A percentile compares a stretch with the other conserved stretches of the same genome.
These are phyloP conservation scores for Puccinia coronata DNA, from an alignment of 1,284 basidiomycete species.

Conservation along the genomic window DNA sequence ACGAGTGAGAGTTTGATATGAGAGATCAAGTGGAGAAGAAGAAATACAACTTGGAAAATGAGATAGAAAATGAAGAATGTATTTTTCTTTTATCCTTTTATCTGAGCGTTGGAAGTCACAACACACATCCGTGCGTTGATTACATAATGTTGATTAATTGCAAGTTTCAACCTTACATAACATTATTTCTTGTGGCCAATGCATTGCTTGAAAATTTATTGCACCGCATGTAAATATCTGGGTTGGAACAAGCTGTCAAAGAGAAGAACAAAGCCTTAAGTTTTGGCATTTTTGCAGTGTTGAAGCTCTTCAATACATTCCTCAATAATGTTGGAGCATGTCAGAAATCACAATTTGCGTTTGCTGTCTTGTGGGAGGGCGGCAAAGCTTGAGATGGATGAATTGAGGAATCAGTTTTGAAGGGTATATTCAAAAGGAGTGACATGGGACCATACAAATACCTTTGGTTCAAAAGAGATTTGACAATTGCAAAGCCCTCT, in stretches of 20 bases:
- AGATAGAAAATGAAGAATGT: too few relatives aligned
- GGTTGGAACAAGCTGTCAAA: background rate
- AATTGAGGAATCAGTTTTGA: conserved; percentile 1
- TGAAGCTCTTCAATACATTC: conserved; percentile 4
- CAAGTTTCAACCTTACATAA: too few relatives aligned
- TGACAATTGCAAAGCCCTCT: background rate
- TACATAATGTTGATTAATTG: too few relatives aligned
- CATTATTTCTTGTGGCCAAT: too few relatives aligned
- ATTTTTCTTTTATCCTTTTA: too few relatives aligned
- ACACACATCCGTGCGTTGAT: too few relatives aligned
- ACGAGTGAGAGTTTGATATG: too few relatives aligned
- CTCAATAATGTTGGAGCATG: background rate
- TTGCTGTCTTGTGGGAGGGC: background rate
- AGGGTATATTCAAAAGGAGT: background rate
- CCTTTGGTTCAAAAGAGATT: conserved; percentile 4
- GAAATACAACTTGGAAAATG: too few relatives aligned
- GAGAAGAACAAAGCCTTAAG: background rate
- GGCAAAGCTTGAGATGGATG: background rate
- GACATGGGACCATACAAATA: background rate
- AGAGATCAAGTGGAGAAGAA: too few relatives aligned
- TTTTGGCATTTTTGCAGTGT: background rate
- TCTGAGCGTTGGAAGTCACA: too few relatives aligned
- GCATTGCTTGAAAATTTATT: too few relatives aligned
- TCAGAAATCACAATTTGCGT: background rate
- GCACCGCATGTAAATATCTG: too few relatives aligned